Base-by-base conservation (phyloP, 768 basidiomycete species). In the Lepiota venenata region DNA sequence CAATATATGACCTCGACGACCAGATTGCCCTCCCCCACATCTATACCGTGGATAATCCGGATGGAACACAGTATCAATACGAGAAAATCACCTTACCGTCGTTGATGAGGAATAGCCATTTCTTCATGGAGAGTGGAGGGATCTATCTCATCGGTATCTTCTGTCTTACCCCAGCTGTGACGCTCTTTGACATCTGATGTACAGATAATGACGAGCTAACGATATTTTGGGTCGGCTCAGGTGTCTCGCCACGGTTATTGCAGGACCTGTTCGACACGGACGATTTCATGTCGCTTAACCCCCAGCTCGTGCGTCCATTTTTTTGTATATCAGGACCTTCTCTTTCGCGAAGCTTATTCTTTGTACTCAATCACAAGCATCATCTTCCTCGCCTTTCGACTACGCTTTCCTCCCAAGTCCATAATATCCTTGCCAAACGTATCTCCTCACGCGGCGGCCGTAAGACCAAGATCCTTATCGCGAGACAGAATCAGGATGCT, bases 401-500 rank as follows among this genome's bases (percentile, higher is more conserved):
- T 0, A 80, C 78, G 2, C 73, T 98, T 4, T 98, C 97, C 0
- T 78, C 71, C 3, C 96, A 97, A 73, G 78, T 96, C 1, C 83
- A 84, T 55, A 93, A 93, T 67, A 85, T 99, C 61, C 71, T 99
- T n/a, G 77, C 81, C 0, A 74, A 85, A 59, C 82, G 91, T 20
- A 74, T 76, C 48, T 62, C 71, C 2, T 78, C 84, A 55, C 78
- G 86, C 29, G 47, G 53, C 15, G 77, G 82, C 3, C 66, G 74
- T 2, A 61, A 67, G 32, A 73, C 77, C 6, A 88, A 84, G 65
- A 74, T 94, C 60, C 71, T 83, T 35, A 77, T 98, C 22, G 91
- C 91, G 0, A 82, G 97, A 8, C 97, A 98, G 66, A 92, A 97
- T 65, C 75, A 94, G 66, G 97, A 99, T 64, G 96, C 83, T 11